A percentile compares a stretch with the other conserved stretches of the same genome.
phyloP scores from a whole-genome alignment of 2,329 filamentous ascomycete species.

The Ascochyta rabiei region DNA sequence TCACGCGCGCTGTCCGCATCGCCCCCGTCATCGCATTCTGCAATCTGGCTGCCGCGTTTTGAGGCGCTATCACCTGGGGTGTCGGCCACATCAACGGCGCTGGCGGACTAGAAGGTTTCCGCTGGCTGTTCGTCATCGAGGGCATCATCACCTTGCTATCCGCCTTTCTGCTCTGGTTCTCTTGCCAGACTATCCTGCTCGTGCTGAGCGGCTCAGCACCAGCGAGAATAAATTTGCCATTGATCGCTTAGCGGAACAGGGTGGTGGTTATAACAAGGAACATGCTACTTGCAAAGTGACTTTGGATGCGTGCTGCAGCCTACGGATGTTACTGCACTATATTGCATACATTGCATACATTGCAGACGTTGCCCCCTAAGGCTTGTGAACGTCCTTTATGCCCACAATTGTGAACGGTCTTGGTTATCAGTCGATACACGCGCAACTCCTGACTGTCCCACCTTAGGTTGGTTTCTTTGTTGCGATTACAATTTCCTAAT shows the following conservation, averaged over 20 bases:
- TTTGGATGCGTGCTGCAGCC: slow-evolving; percentile 45
- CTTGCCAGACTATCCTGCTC: slow-evolving; percentile 58
- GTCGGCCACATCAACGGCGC: slow-evolving; percentile 51
- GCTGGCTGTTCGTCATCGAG: slow-evolving; percentile 37
- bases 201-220: slow-evolving; percentile 52
- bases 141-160: slow-evolving; percentile 31
- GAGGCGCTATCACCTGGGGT: slow-evolving; percentile 62
- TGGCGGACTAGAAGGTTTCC: slow-evolving; percentile 42
- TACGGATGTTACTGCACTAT: slow-evolving; percentile 50
- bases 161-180: slow-evolving; percentile 50
- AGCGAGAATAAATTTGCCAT: slow-evolving; percentile 47
- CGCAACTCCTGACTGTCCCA: slow-evolving; percentile 49
- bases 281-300: slow-evolving; percentile 46
- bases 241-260: slow-evolving; percentile 46
- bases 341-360: slow-evolving; percentile 25
- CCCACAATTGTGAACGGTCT: slow-evolving; percentile 54
- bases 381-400: slow-evolving; percentile 50
- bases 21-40: slow-evolving; percentile 62
- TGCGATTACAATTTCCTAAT: slow-evolving; percentile 29
- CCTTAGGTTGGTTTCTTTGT: slow-evolving; percentile 45
- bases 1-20: slow-evolving; percentile 65
- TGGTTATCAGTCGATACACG: slow-evolving; percentile 49
- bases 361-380: slow-evolving; percentile 38
- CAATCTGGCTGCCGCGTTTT: slow-evolving; percentile 62
- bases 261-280: slow-evolving; percentile 47